Conservation (phyloP, 768 basidiomycete species). For the Sarcodon aspratus region DNA sequence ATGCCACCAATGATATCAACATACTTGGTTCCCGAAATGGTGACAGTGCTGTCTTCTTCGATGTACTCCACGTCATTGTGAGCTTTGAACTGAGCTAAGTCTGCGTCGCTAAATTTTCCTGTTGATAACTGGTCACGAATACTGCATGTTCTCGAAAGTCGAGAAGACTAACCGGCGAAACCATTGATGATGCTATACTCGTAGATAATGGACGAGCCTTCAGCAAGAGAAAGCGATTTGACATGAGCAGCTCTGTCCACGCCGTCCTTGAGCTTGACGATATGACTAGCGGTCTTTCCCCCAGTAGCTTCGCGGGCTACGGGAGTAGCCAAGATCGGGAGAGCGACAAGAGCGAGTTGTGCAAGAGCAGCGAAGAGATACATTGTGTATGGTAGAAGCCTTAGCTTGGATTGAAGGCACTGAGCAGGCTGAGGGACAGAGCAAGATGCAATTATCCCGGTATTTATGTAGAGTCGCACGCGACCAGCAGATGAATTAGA, state of each 20-base stretch:
- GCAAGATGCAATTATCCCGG: no score
- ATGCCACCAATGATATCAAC: not conserved
- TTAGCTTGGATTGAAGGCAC: no score
- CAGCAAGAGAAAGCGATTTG: not conserved
- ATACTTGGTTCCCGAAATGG: slow-evolving; percentile 5
- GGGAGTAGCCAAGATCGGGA: not conserved
- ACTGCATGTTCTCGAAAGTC: not conserved
- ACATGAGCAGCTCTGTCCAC: not conserved
- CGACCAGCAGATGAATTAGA: no score
- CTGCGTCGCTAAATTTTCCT: slow-evolving; percentile 7
- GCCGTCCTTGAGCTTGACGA: not conserved
- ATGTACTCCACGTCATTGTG: slow-evolving; percentile 13
- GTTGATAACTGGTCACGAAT: not conserved
- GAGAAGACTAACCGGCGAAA: slow-evolving; percentile 8
- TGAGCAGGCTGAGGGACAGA: no score
- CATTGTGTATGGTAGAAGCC: no score
- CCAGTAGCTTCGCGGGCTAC: not conserved
- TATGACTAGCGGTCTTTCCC: not conserved
- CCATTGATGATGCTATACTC: slow-evolving; percentile 9
- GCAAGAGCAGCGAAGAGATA: no score
- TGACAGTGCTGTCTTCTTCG: slow-evolving; percentile 10
- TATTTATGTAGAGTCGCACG: no score
- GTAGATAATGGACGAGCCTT: no score
- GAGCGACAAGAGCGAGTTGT: not conserved
- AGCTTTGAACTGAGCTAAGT: slow-evolving; percentile 8